These are phyloP conservation scores for Cadophora sp. DNA, from an alignment of 2,329 filamentous ascomycete genomes.

Conservation along the genomic window DNA sequence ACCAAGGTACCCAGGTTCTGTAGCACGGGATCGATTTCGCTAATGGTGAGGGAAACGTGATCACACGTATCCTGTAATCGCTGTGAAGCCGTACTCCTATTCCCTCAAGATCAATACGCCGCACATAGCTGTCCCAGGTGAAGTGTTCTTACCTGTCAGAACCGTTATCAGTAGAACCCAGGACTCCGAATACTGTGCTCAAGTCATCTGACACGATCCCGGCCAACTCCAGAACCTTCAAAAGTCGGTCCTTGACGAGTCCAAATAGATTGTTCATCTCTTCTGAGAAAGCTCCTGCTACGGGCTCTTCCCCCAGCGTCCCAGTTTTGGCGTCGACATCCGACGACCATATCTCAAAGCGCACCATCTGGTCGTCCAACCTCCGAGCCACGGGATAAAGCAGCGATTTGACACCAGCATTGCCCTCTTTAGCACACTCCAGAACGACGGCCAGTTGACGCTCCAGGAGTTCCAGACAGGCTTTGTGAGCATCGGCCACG, in stretches of 20 bases:
- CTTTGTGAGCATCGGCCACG: slow-evolving; percentile 14
- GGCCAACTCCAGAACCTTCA: slow-evolving; percentile 12
- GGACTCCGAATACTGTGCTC: slow-evolving; percentile 8
- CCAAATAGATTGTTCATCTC: slow-evolving; percentile 12
- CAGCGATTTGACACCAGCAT: slow-evolving; percentile 1
- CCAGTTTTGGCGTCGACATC: slow-evolving; percentile 14
- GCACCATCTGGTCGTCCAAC: slow-evolving; percentile 10
- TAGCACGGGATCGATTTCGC: slow-evolving; percentile 15
- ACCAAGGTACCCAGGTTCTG: neutral
- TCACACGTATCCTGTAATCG: slow-evolving; percentile 3
- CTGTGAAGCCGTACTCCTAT: slow-evolving; percentile 8
- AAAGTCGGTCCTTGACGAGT: slow-evolving; percentile 7
- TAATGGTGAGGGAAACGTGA: slow-evolving; percentile 10
- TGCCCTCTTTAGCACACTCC: slow-evolving; percentile 11
- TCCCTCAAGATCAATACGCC: neutral
- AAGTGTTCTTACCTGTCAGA: slow-evolving; percentile 4
- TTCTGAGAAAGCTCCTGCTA: slow-evolving; percentile 6
- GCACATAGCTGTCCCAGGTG: neutral
- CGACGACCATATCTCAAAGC: slow-evolving; percentile 9
- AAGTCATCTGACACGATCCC: slow-evolving; percentile 16
- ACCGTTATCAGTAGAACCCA: slow-evolving; percentile 13
- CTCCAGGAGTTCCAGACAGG: slow-evolving; percentile 9
- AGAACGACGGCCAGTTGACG: slow-evolving; percentile 11
- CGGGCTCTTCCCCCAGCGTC: slow-evolving; percentile 6
- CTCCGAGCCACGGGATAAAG: slow-evolving; percentile 5